Evolutionary conservation across 768 basidiomycete species (phyloP).

Genomic region (Tylopilus rubrobrunneus): DNA sequence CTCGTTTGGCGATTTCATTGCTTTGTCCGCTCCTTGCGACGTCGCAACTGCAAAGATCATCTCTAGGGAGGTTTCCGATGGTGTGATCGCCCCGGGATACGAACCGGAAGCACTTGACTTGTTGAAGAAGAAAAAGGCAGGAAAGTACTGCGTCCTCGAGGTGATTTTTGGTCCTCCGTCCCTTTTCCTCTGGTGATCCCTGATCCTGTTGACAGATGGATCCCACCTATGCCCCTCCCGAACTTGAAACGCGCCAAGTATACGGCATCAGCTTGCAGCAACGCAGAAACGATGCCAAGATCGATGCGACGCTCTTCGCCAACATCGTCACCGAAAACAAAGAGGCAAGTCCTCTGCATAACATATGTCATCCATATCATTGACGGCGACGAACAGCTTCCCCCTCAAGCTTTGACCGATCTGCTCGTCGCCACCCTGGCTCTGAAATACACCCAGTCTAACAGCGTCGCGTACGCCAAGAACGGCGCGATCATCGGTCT

Average conservation of each 20-base stretch:
- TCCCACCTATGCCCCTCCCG: conserved; percentile 72
- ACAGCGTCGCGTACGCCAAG: conserved; percentile 94
- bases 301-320: conserved; percentile 73
- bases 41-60: conserved; percentile 94
- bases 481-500: conserved; percentile 92
- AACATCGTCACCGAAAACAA: conserved; percentile 90
- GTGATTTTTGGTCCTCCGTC: conserved; percentile 37
- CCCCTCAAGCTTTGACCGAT: conserved; percentile 75
- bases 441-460: conserved; percentile 98
- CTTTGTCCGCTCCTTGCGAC: conserved; percentile 89
- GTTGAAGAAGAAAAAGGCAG: conserved; percentile 92
- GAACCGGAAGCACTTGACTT: conserved; percentile 83
- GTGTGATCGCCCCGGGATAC: conserved; percentile 96
- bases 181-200: neutral
- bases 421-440: conserved; percentile 95
- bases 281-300: conserved; percentile 84
- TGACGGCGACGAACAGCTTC: conserved; percentile 48
- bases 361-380: neutral
- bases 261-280: conserved; percentile 92
- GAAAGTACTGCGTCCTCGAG: conserved; percentile 97
- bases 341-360: conserved; percentile 47
- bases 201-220: conserved; percentile 64
- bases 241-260: conserved; percentile 90
- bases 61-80: conserved; percentile 98
- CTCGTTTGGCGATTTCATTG: conserved; percentile 98